Conservation (phyloP, 495 filamentous ascomycete species). For the Penicillium cinerascens region DNA sequence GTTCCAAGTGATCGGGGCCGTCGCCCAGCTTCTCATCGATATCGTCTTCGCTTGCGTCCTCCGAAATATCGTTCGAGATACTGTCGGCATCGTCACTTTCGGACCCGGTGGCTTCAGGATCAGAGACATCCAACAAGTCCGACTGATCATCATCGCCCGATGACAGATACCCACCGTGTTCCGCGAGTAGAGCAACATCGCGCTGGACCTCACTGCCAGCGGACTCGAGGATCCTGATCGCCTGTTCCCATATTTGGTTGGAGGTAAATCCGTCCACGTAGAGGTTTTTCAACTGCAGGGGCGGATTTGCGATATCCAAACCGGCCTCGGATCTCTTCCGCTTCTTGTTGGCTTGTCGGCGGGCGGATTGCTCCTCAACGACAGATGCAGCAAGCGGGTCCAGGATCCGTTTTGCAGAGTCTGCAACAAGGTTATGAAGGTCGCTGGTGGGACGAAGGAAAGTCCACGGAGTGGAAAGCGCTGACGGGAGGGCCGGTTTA, state of each 20-base stretch:
- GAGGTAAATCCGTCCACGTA: slow-evolving; percentile 85
- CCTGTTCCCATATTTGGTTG: slow-evolving; percentile 93
- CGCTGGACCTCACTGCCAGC: slow-evolving; percentile 33
- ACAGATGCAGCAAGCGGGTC: slow-evolving; percentile 71
- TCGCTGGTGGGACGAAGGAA: slow-evolving; percentile 67
- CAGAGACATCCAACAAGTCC: slow-evolving; percentile 16
- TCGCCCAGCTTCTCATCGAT: slow-evolving; percentile 29
- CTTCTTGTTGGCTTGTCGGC: slow-evolving; percentile 59
- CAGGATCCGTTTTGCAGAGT: slow-evolving; percentile 69
- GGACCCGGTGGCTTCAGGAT: slow-evolving; percentile 34
- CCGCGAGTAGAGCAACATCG: slow-evolving; percentile 23
- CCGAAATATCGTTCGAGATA: slow-evolving; percentile 39
- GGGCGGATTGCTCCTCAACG: slow-evolving; percentile 58
- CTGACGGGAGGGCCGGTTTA: slow-evolving; percentile 17
- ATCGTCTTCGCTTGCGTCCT: slow-evolving; percentile 28
- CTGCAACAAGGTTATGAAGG: slow-evolving; percentile 61
- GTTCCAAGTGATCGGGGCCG: slow-evolving; percentile 2
- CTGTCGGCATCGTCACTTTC: slow-evolving; percentile 31
- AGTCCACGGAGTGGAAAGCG: slow-evolving; percentile 34
- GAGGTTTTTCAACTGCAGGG: slow-evolving; percentile 69
- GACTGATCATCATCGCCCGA: slow-evolving; percentile 5
- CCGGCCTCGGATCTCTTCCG: slow-evolving; percentile 56
- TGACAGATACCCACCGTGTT: slow-evolving; percentile 16
- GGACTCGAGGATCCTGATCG: slow-evolving; percentile 60
- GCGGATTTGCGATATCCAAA: slow-evolving; percentile 34